Conservation (phyloP, 768 basidiomycete genomes). For the Exsudoporus frostii region DNA sequence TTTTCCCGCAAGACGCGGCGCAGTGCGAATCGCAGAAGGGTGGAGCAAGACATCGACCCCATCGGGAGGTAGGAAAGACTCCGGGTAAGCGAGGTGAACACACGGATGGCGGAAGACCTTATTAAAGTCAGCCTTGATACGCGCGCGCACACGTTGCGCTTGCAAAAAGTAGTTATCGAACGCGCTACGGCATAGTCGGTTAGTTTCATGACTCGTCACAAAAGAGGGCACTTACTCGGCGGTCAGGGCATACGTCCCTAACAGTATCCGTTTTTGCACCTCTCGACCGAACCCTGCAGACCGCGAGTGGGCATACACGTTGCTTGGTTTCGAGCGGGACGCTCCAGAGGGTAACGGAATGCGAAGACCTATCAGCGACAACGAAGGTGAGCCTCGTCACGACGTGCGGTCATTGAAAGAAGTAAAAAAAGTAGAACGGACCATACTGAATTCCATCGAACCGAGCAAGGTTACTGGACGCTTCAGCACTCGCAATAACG, state of each 20-base stretch:
- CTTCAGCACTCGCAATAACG: constrained; percentile 92
- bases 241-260: constrained; percentile 89
- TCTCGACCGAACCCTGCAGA: constrained; percentile 76
- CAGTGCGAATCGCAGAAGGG: constrained; percentile 83
- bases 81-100: constrained; percentile 35
- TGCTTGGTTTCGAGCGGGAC: constrained; percentile 47
- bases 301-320: constrained; percentile 64
- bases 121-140: constrained; percentile 73
- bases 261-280: constrained; percentile 79
- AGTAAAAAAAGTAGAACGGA: constrained; percentile 25
- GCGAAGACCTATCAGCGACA: constrained; percentile 44
- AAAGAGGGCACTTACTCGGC: constrained; percentile 65
- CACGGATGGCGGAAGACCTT: constrained; percentile 61
- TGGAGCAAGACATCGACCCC: constrained; percentile 82
- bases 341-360: constrained; percentile 40
- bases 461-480: constrained; percentile 85
- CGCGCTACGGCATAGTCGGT: constrained; percentile 49
- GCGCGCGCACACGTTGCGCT: constrained; percentile 76
- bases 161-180: constrained; percentile 97
- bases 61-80: neutral
- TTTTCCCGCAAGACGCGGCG: constrained; percentile 50
- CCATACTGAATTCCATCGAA: constrained; percentile 90
- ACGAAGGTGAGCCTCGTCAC: neutral
- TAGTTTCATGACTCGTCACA: neutral
- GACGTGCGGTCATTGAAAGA: neutral